phyloP scores from a whole-genome alignment of 2,329 filamentous ascomycete genomes.

The Elsinoe batatas region DNA sequence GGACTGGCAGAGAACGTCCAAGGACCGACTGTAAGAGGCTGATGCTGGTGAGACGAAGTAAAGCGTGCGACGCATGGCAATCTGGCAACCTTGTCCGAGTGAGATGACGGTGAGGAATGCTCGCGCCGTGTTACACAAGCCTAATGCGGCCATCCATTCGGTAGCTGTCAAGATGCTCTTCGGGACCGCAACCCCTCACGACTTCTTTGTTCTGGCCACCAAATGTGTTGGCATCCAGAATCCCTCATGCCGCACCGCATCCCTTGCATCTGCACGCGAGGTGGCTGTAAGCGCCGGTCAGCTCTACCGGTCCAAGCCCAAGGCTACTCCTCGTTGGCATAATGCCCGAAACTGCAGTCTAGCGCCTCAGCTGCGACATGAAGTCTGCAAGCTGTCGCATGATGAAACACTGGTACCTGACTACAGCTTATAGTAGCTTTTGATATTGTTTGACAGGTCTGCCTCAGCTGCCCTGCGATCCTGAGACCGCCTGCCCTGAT shows the following conservation, averaged over 20 bases:
- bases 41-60: not conserved
- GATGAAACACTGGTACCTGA: slow-evolving; percentile 4
- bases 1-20: slow-evolving; percentile 3
- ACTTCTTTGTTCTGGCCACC: not conserved
- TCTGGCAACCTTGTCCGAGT: not conserved
- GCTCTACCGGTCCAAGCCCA: slow-evolving; percentile 1
- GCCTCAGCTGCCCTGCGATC: not conserved
- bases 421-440: slow-evolving; percentile 1
- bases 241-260: not conserved
- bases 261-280: slow-evolving; percentile 1
- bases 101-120: not conserved
- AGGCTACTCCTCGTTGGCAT: not conserved
- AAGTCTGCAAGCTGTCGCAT: not conserved
- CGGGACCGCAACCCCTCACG: not conserved
- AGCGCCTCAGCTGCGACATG: not conserved
- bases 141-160: not conserved
- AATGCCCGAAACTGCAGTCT: not conserved
- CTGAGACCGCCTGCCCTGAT: not conserved
- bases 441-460: slow-evolving; percentile 1
- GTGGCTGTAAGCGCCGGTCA: slow-evolving; percentile 9
- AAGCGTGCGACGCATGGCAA: not conserved
- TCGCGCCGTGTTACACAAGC: not conserved
- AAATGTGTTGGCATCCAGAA: not conserved
- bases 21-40: not conserved
- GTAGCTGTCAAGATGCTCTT: not conserved